Conservation (phyloP, 1,139 yeast species). For the Groenewaldozyma auringiensis region DNA sequence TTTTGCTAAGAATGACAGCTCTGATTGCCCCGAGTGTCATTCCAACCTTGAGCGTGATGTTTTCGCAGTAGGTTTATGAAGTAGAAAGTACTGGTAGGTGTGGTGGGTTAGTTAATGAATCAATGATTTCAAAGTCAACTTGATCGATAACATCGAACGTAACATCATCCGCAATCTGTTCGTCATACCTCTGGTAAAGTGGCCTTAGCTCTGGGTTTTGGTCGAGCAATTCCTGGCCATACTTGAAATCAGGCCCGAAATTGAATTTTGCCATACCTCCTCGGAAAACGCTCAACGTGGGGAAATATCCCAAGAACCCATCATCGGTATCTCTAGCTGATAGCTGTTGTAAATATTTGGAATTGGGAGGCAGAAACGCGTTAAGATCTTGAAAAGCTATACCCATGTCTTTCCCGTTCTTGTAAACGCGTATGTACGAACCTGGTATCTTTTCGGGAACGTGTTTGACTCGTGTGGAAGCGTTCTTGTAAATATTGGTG, state of each 20-base stretch:
- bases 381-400: constrained; percentile 58
- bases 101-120: constrained; percentile 2
- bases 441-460: constrained; percentile 37
- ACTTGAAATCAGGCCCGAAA: constrained; percentile 59
- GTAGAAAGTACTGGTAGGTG: neutral
- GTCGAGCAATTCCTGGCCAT: constrained; percentile 31
- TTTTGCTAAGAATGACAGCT: constrained; percentile 17
- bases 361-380: constrained; percentile 72
- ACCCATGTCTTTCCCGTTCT: constrained; percentile 68
- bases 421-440: constrained; percentile 58
- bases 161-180: constrained; percentile 71
- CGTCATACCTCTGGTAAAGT: constrained; percentile 55
- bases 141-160: constrained; percentile 82
- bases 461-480: constrained; percentile 16
- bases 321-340: constrained; percentile 44
- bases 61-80: neutral
- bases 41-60: neutral
- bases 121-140: constrained; percentile 53
- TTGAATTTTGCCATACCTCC: constrained; percentile 70
- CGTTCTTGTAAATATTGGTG: constrained; percentile 18
- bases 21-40: constrained; percentile 16
- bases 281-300: constrained; percentile 75
- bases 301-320: constrained; percentile 83
- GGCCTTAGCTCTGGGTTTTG: constrained; percentile 35
- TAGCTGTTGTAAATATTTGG: constrained; percentile 27